Evolutionary conservation across 73 alveolate species (phyloP).

Genomic region (Uronychia setigera): DNA sequence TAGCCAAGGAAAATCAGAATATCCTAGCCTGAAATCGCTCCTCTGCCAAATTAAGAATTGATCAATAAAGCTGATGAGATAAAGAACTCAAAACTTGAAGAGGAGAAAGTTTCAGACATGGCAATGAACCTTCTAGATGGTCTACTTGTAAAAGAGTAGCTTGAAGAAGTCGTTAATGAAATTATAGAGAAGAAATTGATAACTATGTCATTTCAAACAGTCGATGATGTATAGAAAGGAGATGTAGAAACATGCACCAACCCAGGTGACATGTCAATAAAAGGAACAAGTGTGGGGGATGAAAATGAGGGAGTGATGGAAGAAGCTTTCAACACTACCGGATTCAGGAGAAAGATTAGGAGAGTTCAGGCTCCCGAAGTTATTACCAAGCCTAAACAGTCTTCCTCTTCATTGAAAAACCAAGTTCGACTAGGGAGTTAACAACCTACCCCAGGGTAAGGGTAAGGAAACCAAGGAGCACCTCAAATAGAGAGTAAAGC

Average conservation of each 20-base stretch:
- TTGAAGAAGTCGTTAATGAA: neutral
- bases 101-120: neutral
- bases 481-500: neutral
- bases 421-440: too few relatives aligned
- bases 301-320: neutral
- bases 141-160: neutral
- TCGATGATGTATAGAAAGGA: neutral
- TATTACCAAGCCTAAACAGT: too few relatives aligned
- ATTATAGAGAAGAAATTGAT: neutral
- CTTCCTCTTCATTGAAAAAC: too few relatives aligned
- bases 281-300: neutral
- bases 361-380: too few relatives aligned
- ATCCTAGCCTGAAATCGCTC: neutral
- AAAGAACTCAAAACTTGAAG: neutral
- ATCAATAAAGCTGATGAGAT: neutral
- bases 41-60: neutral
- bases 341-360: too few relatives aligned
- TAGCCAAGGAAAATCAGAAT: neutral
- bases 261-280: neutral
- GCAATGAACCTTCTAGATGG: neutral
- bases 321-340: too few relatives aligned
- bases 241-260: neutral
- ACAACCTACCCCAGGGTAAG: too few relatives aligned
- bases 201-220: neutral
- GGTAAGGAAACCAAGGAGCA: neutral